Evolutionary conservation across 768 basidiomycete species (phyloP).

Genomic region (Mycena galopus): DNA sequence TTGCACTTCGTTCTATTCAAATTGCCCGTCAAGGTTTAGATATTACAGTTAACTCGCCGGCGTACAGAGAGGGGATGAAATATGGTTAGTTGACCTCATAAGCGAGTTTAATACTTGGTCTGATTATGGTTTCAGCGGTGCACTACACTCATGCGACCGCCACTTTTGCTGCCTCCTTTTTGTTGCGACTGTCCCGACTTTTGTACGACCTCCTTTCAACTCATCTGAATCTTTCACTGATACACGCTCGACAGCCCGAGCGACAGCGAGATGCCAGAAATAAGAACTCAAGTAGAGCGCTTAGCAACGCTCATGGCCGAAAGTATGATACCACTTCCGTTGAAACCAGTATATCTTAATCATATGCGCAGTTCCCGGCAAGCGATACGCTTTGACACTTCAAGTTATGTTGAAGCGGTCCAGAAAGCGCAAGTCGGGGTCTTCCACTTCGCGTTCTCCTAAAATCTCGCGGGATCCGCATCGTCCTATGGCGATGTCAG

Average conservation of each 20-base stretch:
- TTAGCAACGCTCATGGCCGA: slow-evolving; percentile 82
- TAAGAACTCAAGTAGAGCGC: slow-evolving; percentile 82
- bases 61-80: slow-evolving; percentile 93
- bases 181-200: slow-evolving; percentile 86
- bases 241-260: slow-evolving; percentile 68
- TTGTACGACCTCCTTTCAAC: slow-evolving; percentile 68
- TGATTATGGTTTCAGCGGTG: slow-evolving; percentile 66
- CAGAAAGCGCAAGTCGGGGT: slow-evolving; percentile 66
- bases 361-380: slow-evolving; percentile 81
- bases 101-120: slow-evolving; percentile 11
- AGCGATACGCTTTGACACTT: slow-evolving; percentile 91
- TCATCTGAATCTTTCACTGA: background rate
- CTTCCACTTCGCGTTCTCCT: slow-evolving; percentile 73
- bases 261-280: slow-evolving; percentile 82
- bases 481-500: slow-evolving; percentile 60
- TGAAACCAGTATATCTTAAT: background rate
- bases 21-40: slow-evolving; percentile 86
- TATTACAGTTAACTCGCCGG: slow-evolving; percentile 85
- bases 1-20: slow-evolving; percentile 86
- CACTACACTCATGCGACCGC: slow-evolving; percentile 93
- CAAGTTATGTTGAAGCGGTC: slow-evolving; percentile 90
- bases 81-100: slow-evolving; percentile 70
- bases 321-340: slow-evolving; percentile 61
- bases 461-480: slow-evolving; percentile 68
- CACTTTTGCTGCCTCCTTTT: slow-evolving; percentile 92